Evolutionary conservation across 495 filamentous ascomycete genomes (phyloP).

Genomic region (Pseudomonodictys pantanalensis): DNA sequence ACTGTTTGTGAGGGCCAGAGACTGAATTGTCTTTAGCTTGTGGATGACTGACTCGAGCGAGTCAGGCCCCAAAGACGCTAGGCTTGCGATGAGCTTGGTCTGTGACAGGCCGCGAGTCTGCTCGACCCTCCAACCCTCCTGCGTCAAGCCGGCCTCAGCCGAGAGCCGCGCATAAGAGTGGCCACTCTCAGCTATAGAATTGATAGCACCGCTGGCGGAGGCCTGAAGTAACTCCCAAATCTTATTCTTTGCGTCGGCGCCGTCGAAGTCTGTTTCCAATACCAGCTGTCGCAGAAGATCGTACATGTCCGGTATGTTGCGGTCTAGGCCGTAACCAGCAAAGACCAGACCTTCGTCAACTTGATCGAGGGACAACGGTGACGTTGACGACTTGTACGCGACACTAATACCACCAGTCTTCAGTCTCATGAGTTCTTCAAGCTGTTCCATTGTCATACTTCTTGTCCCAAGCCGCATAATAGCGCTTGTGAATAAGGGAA

Average conservation of each 20-base stretch:
- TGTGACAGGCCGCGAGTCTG: slow-evolving; percentile 84
- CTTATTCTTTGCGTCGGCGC: slow-evolving; percentile 71
- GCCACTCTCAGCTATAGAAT: slow-evolving; percentile 81
- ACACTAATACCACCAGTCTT: slow-evolving; percentile 91
- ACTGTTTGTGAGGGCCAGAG: slow-evolving; percentile 63
- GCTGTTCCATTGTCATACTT: slow-evolving; percentile 83
- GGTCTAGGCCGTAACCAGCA: slow-evolving; percentile 79
- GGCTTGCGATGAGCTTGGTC: slow-evolving; percentile 73
- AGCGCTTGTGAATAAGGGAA: slow-evolving; percentile 88
- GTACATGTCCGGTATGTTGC: slow-evolving; percentile 87
- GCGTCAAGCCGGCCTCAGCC: slow-evolving; percentile 75
- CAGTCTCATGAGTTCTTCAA: slow-evolving; percentile 91
- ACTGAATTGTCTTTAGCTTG: slow-evolving; percentile 85
- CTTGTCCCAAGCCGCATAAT: slow-evolving; percentile 90
- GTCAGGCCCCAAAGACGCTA: slow-evolving; percentile 59
- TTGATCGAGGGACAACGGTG: slow-evolving; percentile 63
- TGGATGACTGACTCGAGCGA: slow-evolving; percentile 70
- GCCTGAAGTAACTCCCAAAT: slow-evolving; percentile 82
- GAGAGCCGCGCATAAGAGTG: slow-evolving; percentile 80
- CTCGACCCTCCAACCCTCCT: slow-evolving; percentile 66
- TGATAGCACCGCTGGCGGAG: slow-evolving; percentile 84
- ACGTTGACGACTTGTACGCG: slow-evolving; percentile 72
- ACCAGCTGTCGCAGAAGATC: slow-evolving; percentile 76
- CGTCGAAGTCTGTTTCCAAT: slow-evolving; percentile 83
- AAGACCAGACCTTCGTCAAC: slow-evolving; percentile 79